Evolutionary conservation across 2,329 filamentous ascomycete species (phyloP), one percentile per base, ranked within the genome.

Genomic region (Cytospora leucostoma): DNA sequence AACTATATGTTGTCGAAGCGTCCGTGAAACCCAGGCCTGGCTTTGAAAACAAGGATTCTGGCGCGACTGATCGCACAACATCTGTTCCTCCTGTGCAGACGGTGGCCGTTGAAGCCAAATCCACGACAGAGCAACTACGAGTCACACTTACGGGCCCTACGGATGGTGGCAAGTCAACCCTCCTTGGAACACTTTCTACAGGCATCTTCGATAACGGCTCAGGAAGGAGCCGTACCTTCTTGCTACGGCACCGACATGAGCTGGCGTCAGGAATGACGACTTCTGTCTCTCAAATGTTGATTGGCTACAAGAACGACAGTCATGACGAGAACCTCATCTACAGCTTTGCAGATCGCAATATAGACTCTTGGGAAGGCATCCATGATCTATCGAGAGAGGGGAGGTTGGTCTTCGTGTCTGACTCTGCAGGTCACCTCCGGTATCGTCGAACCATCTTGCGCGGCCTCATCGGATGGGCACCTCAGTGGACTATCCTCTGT

Each of bases 281-380:
- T 72, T 98, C 94, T 7, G 89, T 99, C 52, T 92, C 95, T 0
- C 94, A 97, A 71, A 95, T 98, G 74, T 81, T 99, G 11, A 85
- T 99, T 66, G 95, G 95, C 8, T 99, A 98, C 73, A 82, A 84
- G 50, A 64, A 64, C 27, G 59, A 58, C 21, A 62, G 61, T 7
- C n/a, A 58, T 3, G 64, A 66, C 13, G 77, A 80, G 4, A 72
- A 72, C 33, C 72, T 72, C 11, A 82, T 95, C 47, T 81, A 96
- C 71, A 98, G 97, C 73, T 98, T 96, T 73, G 88, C 91, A 3
- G 89, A 90, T 65, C 88, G 88, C 15, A 92, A 97, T 72, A 88
- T 97, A 54, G 91, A 92, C 64, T 93, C 93, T 0, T 99, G 95
- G 95, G 88, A 91, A 59, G 94, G 97, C 73, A 95, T 98, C 59